Evolutionary conservation across 352 stramenopile species (phyloP).

Genomic region (Phytophthora sp.): DNA sequence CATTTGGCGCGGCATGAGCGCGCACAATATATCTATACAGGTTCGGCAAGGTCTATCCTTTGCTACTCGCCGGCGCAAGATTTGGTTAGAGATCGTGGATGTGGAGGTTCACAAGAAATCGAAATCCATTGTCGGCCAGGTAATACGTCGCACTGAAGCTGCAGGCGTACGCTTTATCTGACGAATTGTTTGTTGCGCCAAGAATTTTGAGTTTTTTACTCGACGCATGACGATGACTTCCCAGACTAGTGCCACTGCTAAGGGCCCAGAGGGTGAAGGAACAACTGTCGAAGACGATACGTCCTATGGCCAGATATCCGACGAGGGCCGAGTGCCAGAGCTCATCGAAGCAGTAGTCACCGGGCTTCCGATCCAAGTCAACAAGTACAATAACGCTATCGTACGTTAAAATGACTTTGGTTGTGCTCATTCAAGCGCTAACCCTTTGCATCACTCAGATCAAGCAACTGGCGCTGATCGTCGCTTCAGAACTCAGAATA

Average conservation of each 20-base stretch:
- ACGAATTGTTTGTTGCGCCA: not conserved
- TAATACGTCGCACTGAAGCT: too few relatives aligned
- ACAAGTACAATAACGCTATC: conserved; percentile 42
- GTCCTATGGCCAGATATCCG: conserved; percentile 3
- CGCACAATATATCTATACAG: conserved; percentile 55
- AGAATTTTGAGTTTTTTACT: conserved; percentile 51
- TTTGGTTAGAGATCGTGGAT: conserved; percentile 60
- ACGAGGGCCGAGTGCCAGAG: conserved; percentile 32
- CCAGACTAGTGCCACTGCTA: conserved; percentile 4
- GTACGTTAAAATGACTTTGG: conserved; percentile 13
- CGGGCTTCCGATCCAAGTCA: conserved; percentile 41
- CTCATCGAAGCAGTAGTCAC: conserved; percentile 32
- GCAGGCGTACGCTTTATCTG: not conserved
- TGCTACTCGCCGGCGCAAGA: conserved; percentile 39
- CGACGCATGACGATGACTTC: conserved; percentile 18
- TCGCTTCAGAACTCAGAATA: conserved; percentile 42
- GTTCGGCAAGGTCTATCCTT: conserved; percentile 43
- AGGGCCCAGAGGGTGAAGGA: not conserved
- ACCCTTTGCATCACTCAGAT: conserved; percentile 6
- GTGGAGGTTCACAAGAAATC: conserved; percentile 55
- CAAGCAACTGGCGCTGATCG: conserved; percentile 29
- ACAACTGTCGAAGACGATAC: conserved; percentile 3
- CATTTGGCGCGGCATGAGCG: conserved; percentile 58
- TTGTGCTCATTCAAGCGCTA: not conserved
- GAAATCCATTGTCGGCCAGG: conserved; percentile 52